A percentile compares a stretch with the other conserved stretches of the same genome.
Evolutionary conservation across 148 eudicot genomes (phyloP).

Genomic region (Nepenthes gracilis): DNA sequence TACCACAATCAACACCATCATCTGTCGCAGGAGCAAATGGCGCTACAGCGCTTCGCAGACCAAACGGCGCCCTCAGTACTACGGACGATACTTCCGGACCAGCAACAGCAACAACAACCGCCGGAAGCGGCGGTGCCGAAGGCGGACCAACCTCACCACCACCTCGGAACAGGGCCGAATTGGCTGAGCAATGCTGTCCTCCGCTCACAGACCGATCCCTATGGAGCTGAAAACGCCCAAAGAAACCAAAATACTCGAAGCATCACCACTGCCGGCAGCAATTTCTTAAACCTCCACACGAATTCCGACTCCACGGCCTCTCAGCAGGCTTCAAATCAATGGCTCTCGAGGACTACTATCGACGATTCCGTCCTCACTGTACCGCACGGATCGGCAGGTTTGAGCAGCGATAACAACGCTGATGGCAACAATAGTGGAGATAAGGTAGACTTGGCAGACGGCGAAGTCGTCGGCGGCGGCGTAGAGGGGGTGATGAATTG

Average conservation of each 20-base stretch:
- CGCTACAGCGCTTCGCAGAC: conserved; percentile 23
- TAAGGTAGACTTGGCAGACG: conserved; percentile 1
- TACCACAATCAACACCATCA: conserved; percentile 19
- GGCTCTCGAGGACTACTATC: conserved; percentile 20
- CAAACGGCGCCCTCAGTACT: conserved; percentile 4
- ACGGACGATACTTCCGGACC: background rate
- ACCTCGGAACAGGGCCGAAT: conserved; percentile 14
- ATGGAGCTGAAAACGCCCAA: too few species aligned
- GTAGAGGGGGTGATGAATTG: conserved; percentile 22
- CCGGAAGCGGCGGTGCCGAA: conserved; percentile 6
- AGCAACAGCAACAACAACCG: conserved; percentile 11
- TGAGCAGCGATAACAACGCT: conserved; percentile 6
- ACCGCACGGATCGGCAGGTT: background rate
- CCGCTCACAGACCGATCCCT: conserved; percentile 11
- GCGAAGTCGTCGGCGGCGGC: background rate
- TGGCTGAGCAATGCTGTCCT: conserved; percentile 45
- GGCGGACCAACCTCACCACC: background rate
- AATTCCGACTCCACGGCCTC: conserved; percentile 21
- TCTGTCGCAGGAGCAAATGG: conserved; percentile 18
- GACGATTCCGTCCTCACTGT: conserved; percentile 13
- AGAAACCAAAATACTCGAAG: too few species aligned
- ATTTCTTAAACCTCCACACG: conserved; percentile 28
- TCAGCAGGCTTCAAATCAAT: conserved; percentile 18
- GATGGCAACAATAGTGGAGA: background rate
- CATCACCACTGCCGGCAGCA: conserved; percentile 5